Base-by-base conservation (phyloP, 2,329 filamentous ascomycete species). In the Aplosporella prunicola region DNA sequence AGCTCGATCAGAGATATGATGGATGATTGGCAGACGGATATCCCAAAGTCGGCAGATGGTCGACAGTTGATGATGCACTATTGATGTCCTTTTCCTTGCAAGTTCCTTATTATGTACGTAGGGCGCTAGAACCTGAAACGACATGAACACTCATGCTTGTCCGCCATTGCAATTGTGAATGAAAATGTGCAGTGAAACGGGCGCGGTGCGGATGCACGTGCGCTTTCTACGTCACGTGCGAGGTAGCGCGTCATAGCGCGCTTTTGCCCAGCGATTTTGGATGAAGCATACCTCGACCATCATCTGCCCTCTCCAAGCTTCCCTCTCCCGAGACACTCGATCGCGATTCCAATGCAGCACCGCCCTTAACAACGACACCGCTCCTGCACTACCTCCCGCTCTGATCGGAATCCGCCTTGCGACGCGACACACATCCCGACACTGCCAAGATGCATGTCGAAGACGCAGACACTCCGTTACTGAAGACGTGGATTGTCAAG, bases 401-500 rank as follows among this genome's bases (percentile, higher is more conserved):
- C n/a, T n/a, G n/a, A n/a, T n/a, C n/a, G n/a, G n/a, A n/a, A n/a
- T n/a, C n/a, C n/a, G n/a, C n/a, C n/a, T n/a, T n/a, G n/a, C n/a
- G n/a, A n/a, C n/a, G n/a, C n/a, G n/a, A n/a, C n/a, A n/a, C n/a
- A n/a, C n/a, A n/a, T n/a, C n/a, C n/a, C n/a, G n/a, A n/a, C n/a
- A n/a, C n/a, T 20, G 39, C 38, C 44, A 51, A 29, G 14, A 77
- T 77, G 74, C 59, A 68, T 45, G 64, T 78, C 41, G 63, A 66
- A 28, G 72, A 76, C 13, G 61, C 60, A 15, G 66, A 77, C 46
- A 63, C 66, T 13, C 57, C 71, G 39, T 62, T 72, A 43, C 68
- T 91, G 38, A 87, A 85, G 66, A 68, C 71, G 42, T 89, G 82
- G 82, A 77, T 88, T 44, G 76, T 87, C 44, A 80, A 80, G 61